phyloP scores from a whole-genome alignment of 2,329 filamentous ascomycete species.

The Beauveria scarabaeidicola region DNA sequence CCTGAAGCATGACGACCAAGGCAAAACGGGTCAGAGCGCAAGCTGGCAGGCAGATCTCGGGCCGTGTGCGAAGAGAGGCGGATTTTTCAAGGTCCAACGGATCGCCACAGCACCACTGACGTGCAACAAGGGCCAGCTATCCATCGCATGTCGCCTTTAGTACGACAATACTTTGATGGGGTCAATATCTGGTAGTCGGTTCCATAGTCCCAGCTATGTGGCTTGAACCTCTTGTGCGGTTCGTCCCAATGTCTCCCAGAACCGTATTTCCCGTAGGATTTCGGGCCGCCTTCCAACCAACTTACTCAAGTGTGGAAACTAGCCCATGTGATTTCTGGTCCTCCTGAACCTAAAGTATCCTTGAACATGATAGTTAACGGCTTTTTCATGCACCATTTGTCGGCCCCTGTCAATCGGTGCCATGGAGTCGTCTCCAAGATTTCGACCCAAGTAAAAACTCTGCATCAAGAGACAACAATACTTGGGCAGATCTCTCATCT shows the following conservation, averaged over 20 bases:
- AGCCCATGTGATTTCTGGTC: neutral
- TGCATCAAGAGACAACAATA: neutral
- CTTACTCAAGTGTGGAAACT: neutral
- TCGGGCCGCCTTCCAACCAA: neutral
- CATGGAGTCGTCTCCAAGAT: neutral
- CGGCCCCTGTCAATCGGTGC: too few relatives aligned
- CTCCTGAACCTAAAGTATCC: neutral
- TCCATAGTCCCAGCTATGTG: neutral
- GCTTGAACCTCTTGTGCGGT: neutral
- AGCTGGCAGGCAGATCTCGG: conserved; percentile 1
- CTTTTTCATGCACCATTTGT: too few relatives aligned
- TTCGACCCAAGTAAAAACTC: neutral
- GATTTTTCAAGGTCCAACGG: too few relatives aligned
- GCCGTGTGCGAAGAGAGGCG: neutral
- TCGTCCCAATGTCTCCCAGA: neutral
- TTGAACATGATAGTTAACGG: too few relatives aligned
- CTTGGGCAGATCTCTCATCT: too few relatives aligned
- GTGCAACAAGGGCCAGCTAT: too few relatives aligned
- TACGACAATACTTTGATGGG: neutral
- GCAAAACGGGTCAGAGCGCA: neutral
- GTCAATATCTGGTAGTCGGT: neutral
- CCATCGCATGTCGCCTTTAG: neutral
- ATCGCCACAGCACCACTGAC: neutral
- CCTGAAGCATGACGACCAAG: neutral
- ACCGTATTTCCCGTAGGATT: neutral